Evolutionary conservation across 2,329 filamentous ascomycete genomes (phyloP), one percentile per base, ranked within the genome.

Genomic region (Aschersonia sp.): DNA sequence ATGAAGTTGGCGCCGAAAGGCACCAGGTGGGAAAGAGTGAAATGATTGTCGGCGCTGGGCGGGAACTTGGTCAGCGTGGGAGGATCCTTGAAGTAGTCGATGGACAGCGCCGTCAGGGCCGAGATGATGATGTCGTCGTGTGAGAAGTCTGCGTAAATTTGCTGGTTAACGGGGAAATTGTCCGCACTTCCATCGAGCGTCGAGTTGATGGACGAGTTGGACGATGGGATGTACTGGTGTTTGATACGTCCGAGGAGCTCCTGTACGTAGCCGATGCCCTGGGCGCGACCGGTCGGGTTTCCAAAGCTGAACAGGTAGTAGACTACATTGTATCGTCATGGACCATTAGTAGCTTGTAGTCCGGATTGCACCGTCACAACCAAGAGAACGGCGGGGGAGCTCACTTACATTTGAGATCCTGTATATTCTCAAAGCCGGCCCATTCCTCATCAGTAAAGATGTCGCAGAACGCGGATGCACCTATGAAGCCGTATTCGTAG

Each of bases 241-340:
- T 83, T 88, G 50, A 92, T 67, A 30, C 86, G 77, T 2, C 86
- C 83, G 42, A 91, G 73, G 7, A 92, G 74, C 68, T 92, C 86
- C 61, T 89, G 89, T 38, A 80, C 77, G 57, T 80, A 92, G 2
- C 86, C 87, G 2, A 89, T 80, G 2, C 86, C 86, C 62, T 89
- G 85, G 0, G 84, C 84, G 3, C 85, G 75, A 0, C 82, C 86
- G 0, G 91, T 73, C 0, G 79, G 76, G 59, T 85, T 85, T 28
- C 86, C 85, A 62, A 78, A 86, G 47, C 80, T 80, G 62, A 91
- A 92, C 60, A 85, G 74, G 61, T 79, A 80, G 67, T 91, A 89
- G 61, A 85, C 78, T 51, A 30, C 20, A 12, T 20, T 42, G 9
- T 10, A 3, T 30, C 7, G 43, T 48, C 20, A 20, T 20, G 20